These are phyloP conservation scores for Aspergillus steynii DNA, from an alignment of 495 filamentous ascomycete genomes.

Conservation along the genomic window DNA sequence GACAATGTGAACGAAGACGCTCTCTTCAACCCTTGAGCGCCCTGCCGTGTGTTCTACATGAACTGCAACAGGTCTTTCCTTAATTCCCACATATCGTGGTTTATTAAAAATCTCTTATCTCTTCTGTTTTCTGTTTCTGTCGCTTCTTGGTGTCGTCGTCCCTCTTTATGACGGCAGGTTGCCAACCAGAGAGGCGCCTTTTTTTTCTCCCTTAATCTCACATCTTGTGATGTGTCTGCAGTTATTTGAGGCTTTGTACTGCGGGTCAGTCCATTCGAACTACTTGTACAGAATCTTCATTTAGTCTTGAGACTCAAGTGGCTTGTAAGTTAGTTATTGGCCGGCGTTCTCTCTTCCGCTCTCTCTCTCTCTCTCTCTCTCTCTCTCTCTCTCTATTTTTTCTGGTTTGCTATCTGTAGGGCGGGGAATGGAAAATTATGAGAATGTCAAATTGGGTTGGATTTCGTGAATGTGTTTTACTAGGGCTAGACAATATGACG, in stretches of 20 bases:
- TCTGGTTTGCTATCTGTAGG: not conserved
- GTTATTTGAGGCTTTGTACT: conserved; percentile 8
- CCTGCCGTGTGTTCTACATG: not conserved
- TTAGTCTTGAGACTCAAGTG: not conserved
- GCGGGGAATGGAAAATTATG: not conserved
- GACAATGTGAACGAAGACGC: conserved; percentile 47
- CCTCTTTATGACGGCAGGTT: not conserved
- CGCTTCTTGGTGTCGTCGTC: conserved; percentile 3
- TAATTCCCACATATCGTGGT: too few relatives aligned
- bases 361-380: conserved; percentile 8
- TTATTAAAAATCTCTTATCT: too few relatives aligned
- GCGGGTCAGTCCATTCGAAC: conserved; percentile 17
- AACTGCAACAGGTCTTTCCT: not conserved
- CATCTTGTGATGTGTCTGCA: not conserved
- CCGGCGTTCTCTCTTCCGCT: not conserved
- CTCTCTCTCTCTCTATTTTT: not conserved
- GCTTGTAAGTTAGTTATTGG: not conserved
- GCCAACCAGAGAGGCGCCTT: not conserved
- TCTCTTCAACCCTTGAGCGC: conserved; percentile 15
- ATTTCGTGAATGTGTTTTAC: not conserved
- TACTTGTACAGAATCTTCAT: not conserved
- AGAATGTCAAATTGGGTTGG: not conserved
- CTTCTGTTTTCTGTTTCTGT: not conserved
- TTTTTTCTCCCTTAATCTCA: not conserved
- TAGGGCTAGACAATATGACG: not conserved